Conservation (phyloP, 495 filamentous ascomycete genomes). For the Cercophora sp. region DNA sequence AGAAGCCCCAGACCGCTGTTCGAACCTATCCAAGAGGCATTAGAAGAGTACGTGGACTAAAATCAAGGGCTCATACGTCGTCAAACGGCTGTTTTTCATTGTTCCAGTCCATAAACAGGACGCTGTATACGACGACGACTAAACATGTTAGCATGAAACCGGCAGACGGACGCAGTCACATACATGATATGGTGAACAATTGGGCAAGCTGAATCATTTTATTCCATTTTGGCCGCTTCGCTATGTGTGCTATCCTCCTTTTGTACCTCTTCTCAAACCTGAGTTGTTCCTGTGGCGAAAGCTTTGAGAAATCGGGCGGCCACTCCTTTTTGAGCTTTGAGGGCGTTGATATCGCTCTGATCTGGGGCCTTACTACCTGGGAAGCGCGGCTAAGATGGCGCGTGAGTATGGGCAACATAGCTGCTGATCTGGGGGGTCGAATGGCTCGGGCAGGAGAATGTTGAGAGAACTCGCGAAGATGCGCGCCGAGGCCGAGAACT, state of each 20-base stretch:
- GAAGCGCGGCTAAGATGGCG: slow-evolving; percentile 39
- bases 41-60: background rate
- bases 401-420: slow-evolving; percentile 43
- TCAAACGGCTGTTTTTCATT: slow-evolving; percentile 59
- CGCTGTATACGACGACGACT: slow-evolving; percentile 68
- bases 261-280: slow-evolving; percentile 73
- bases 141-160: too few species aligned
- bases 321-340: slow-evolving; percentile 74
- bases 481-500: too few species aligned
- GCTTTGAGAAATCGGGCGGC: slow-evolving; percentile 86
- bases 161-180: slow-evolving; percentile 31
- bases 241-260: slow-evolving; percentile 66
- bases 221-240: slow-evolving; percentile 67
- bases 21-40: slow-evolving; percentile 19
- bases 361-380: slow-evolving; percentile 16
- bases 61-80: slow-evolving; percentile 37
- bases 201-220: slow-evolving; percentile 69
- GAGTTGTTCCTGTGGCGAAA: slow-evolving; percentile 81
- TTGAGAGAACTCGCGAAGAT: background rate
- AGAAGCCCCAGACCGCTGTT: slow-evolving; percentile 19
- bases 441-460: background rate
- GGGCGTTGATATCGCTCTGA: background rate
- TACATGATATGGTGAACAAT: slow-evolving; percentile 62
- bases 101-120: slow-evolving; percentile 77
- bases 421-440: background rate